Percentiles rank a stretch among this genome's conserved stretches.
These are phyloP conservation scores for Kwoniella dendrophila DNA, from an alignment of 768 basidiomycete genomes.

Conservation along the genomic window DNA sequence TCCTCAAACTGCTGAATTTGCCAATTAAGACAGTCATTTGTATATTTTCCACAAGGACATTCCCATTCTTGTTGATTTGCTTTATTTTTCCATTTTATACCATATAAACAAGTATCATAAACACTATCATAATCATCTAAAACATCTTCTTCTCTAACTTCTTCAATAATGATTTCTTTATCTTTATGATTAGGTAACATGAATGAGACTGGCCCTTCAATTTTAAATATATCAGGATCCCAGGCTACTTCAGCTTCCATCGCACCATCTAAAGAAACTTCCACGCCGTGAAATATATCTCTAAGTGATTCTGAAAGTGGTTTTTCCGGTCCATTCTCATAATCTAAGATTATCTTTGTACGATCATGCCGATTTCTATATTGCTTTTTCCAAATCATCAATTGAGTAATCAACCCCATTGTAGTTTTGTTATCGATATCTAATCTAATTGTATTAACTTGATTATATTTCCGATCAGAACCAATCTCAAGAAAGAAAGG, in stretches of 20 bases:
- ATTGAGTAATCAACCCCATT: too few relatives aligned
- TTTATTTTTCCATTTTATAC: background rate
- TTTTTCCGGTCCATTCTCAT: background rate
- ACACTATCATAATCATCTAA: slow-evolving; percentile 1
- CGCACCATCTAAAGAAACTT: too few relatives aligned
- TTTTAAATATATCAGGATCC: background rate
- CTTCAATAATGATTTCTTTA: background rate
- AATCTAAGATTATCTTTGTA: background rate
- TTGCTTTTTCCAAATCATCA: too few relatives aligned
- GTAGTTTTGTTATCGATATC: too few relatives aligned
- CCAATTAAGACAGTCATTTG: too few relatives aligned
- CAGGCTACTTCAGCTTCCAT: too few relatives aligned
- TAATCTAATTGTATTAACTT: too few relatives aligned
- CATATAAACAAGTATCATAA: background rate
- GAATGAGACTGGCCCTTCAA: background rate
- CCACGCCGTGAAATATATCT: background rate
- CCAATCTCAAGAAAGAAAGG: too few relatives aligned
- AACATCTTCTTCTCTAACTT: background rate
- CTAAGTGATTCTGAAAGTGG: background rate
- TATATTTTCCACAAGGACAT: background rate
- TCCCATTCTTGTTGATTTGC: background rate
- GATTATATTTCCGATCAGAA: too few relatives aligned
- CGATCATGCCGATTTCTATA: too few relatives aligned
- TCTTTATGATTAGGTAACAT: background rate
- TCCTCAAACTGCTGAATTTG: too few relatives aligned